Evolutionary conservation across 495 filamentous ascomycete species (phyloP).

Genomic region (Xylaria castorea): DNA sequence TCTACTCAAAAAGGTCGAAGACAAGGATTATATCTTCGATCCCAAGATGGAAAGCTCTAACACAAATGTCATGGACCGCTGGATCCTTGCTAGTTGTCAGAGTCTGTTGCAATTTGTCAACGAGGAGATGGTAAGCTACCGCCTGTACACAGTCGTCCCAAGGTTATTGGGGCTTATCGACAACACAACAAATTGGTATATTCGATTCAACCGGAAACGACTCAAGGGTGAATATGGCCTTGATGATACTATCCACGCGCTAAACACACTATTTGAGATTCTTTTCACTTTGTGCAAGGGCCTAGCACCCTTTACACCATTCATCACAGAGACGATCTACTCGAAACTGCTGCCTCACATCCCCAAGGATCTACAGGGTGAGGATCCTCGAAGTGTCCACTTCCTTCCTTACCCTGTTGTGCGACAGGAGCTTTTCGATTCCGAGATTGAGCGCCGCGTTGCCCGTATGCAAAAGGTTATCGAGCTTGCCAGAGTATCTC

Average conservation of each 20-base stretch:
- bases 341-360: constrained; percentile 76
- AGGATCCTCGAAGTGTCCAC: constrained; percentile 86
- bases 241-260: constrained; percentile 85
- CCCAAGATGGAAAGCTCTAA: constrained; percentile 75
- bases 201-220: constrained; percentile 95
- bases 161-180: constrained; percentile 87
- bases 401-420: constrained; percentile 92
- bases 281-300: constrained; percentile 86
- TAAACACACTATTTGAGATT: constrained; percentile 97
- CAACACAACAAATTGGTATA: constrained; percentile 99
- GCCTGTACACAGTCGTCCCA: constrained; percentile 93
- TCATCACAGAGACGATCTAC: constrained; percentile 95
- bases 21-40: constrained; percentile 80
- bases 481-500: constrained; percentile 81
- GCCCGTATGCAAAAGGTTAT: constrained; percentile 95
- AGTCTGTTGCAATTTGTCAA: constrained; percentile 92
- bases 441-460: constrained; percentile 83
- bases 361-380: constrained; percentile 61
- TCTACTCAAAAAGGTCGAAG: constrained; percentile 87
- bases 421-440: constrained; percentile 84
- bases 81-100: constrained; percentile 94
- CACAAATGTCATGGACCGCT: constrained; percentile 94
- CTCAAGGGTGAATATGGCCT: constrained; percentile 92
- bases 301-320: constrained; percentile 93
- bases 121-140: constrained; percentile 89